phyloP scores from a whole-genome alignment of 768 basidiomycete species.

The Suillus weaverae region DNA sequence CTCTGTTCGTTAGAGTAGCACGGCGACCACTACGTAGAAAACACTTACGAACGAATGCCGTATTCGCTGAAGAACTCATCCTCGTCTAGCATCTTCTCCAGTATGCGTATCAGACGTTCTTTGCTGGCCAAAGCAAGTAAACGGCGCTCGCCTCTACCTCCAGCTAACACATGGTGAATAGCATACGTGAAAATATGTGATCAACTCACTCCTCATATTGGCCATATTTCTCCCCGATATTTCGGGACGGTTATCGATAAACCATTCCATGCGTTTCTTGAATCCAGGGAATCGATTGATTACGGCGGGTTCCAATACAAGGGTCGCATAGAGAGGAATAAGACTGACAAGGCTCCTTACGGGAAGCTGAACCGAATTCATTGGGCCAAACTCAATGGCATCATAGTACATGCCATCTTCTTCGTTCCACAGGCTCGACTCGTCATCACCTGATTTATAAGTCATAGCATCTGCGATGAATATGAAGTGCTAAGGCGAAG shows the following conservation, averaged over 20 bases:
- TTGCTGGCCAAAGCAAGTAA: slow-evolving; percentile 89
- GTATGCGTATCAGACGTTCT: slow-evolving; percentile 82
- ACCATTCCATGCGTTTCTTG: slow-evolving; percentile 99
- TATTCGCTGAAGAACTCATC: slow-evolving; percentile 95
- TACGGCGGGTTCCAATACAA: slow-evolving; percentile 87
- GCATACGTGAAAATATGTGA: not conserved
- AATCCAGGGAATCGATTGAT: slow-evolving; percentile 95
- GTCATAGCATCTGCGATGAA: slow-evolving; percentile 99
- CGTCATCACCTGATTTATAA: slow-evolving; percentile 74
- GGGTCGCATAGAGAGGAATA: slow-evolving; percentile 93
- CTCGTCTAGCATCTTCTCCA: slow-evolving; percentile 97
- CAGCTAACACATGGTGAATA: slow-evolving; percentile 26
- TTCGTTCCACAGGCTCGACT: slow-evolving; percentile 91
- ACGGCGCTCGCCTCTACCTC: slow-evolving; percentile 82
- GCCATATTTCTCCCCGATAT: slow-evolving; percentile 92
- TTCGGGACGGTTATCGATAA: slow-evolving; percentile 88
- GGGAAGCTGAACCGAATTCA: slow-evolving; percentile 85
- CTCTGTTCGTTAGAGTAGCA: slow-evolving; percentile 13
- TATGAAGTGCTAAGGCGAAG: slow-evolving; percentile 77
- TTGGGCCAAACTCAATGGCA: slow-evolving; percentile 84
- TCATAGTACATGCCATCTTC: slow-evolving; percentile 99
- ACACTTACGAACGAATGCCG: slow-evolving; percentile 87
- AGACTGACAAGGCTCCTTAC: slow-evolving; percentile 95
- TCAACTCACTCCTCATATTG: slow-evolving; percentile 77
- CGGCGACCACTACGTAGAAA: not conserved